A percentile compares a stretch with the other conserved stretches of the same genome.
Evolutionary conservation across 2,329 filamentous ascomycete species (phyloP).

Genomic region (Epichloe brachyelytri): DNA sequence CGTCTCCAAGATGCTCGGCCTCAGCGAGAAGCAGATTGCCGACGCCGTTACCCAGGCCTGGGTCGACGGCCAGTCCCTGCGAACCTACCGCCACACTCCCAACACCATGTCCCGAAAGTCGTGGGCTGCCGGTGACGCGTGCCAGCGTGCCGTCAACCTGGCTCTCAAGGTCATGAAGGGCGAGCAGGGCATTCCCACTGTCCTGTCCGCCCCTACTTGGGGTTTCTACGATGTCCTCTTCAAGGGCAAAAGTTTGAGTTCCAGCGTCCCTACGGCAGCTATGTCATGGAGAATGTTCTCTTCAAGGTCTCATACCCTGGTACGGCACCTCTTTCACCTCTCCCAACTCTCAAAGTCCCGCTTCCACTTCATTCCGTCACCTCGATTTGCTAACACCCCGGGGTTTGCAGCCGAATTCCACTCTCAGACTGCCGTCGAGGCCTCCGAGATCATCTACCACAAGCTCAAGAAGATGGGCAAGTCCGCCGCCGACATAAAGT

Average conservation of each 20-base stretch:
- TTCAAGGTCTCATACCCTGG: constrained; percentile 99
- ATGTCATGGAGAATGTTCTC: constrained; percentile 99
- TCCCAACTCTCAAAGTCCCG: not conserved
- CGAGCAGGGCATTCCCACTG: constrained; percentile 81
- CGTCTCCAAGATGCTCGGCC: constrained; percentile 86
- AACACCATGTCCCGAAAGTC: constrained; percentile 99
- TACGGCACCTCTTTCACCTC: constrained; percentile 29
- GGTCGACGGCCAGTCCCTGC: constrained; percentile 90
- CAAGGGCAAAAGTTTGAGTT: constrained; percentile 94
- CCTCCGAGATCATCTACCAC: constrained; percentile 75
- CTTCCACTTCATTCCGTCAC: too few relatives aligned
- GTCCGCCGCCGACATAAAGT: constrained; percentile 85
- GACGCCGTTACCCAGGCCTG: constrained; percentile 95
- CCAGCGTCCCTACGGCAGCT: constrained; percentile 91
- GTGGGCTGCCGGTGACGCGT: constrained; percentile 96
- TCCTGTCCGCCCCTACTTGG: constrained; percentile 86
- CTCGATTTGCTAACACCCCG: not conserved
- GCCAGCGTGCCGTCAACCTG: constrained; percentile 86
- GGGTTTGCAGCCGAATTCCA: constrained; percentile 67
- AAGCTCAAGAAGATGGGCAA: constrained; percentile 77
- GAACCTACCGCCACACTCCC: constrained; percentile 92
- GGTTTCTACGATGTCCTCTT: constrained; percentile 98
- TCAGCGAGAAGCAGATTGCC: constrained; percentile 80
- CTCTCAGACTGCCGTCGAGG: constrained; percentile 95
- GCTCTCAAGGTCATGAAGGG: constrained; percentile 85